Conservation (phyloP, 73 alveolate genomes). For the Tetrahymena elliotti region DNA sequence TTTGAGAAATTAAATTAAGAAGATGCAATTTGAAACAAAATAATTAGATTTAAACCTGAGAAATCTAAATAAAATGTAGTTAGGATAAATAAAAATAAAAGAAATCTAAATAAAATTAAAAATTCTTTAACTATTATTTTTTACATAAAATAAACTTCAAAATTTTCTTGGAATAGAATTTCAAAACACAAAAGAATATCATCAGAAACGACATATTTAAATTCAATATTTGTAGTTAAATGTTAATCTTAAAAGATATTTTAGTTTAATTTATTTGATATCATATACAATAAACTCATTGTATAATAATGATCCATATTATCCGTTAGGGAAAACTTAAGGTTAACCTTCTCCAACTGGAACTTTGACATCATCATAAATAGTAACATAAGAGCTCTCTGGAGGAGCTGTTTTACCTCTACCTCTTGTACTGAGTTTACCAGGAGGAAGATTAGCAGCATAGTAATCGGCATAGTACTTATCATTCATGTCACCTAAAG, state of each 20-base stretch:
- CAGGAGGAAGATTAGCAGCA: conserved; percentile 62
- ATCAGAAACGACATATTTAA: background rate
- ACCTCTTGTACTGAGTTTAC: conserved; percentile 69
- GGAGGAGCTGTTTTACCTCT: conserved; percentile 78
- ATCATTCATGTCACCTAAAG: conserved; percentile 83
- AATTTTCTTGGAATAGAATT: no score
- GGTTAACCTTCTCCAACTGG: conserved; percentile 66
- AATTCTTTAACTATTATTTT: no score
- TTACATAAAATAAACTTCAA: no score
- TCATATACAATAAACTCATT: conserved; percentile 90
- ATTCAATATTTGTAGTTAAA: conserved; percentile 5
- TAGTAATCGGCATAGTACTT: conserved; percentile 76
- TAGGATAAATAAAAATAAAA: no score
- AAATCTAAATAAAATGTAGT: no score
- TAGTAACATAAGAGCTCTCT: conserved; percentile 30
- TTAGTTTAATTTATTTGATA: conserved; percentile 28
- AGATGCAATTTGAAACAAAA: no score
- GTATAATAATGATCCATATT: conserved; percentile 57
- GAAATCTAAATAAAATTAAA: no score
- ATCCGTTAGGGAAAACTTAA: conserved; percentile 8
- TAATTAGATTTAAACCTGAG: no score
- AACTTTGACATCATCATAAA: conserved; percentile 64
- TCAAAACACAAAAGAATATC: background rate
- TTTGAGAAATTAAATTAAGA: no score
- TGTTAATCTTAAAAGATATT: conserved; percentile 12